A percentile compares a stretch with the other conserved stretches of the same genome.
These are phyloP conservation scores for Tephrocybe sp. DNA, from an alignment of 768 basidiomycete species.

Conservation along the genomic window DNA sequence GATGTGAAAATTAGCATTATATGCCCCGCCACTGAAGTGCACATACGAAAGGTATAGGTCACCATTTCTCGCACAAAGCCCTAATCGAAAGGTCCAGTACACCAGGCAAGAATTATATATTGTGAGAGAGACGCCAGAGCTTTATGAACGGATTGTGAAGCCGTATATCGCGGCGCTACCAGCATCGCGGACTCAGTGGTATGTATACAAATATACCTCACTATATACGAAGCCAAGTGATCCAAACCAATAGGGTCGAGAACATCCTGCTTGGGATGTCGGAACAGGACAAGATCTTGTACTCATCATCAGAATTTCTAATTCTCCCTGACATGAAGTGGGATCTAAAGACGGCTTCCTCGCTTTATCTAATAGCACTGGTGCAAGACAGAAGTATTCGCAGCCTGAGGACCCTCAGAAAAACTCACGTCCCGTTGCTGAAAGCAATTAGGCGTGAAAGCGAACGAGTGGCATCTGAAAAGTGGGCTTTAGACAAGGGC, in stretches of 20 bases:
- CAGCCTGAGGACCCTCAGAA: conserved; percentile 75
- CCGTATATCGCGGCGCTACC: conserved; percentile 83
- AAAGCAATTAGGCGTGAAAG: conserved; percentile 62
- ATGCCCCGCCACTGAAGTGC: conserved; percentile 86
- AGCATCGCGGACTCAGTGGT: conserved; percentile 81
- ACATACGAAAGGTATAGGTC: conserved; percentile 72
- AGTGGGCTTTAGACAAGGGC: conserved; percentile 65
- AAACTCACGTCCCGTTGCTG: conserved; percentile 65
- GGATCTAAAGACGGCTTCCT: conserved; percentile 74
- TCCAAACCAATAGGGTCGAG: conserved; percentile 62
- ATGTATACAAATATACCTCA: conserved; percentile 10
- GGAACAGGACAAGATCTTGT: conserved; percentile 74
- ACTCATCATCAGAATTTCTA: conserved; percentile 62
- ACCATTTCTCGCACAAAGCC: background rate
- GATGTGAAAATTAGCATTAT: conserved; percentile 87
- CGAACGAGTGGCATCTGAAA: conserved; percentile 47
- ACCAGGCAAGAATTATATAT: conserved; percentile 69
- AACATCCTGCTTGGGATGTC: conserved; percentile 78
- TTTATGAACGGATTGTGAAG: conserved; percentile 69
- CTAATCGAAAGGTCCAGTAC: conserved; percentile 50
- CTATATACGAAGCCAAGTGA: background rate
- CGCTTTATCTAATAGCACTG: conserved; percentile 87
- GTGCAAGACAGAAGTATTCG: conserved; percentile 59
- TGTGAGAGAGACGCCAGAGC: conserved; percentile 79
- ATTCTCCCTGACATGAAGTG: conserved; percentile 97